Evolutionary conservation across 75 land plant genomes (phyloP), one percentile per base, ranked within the genome.

Genomic region (Adiantum capillusveneris): DNA sequence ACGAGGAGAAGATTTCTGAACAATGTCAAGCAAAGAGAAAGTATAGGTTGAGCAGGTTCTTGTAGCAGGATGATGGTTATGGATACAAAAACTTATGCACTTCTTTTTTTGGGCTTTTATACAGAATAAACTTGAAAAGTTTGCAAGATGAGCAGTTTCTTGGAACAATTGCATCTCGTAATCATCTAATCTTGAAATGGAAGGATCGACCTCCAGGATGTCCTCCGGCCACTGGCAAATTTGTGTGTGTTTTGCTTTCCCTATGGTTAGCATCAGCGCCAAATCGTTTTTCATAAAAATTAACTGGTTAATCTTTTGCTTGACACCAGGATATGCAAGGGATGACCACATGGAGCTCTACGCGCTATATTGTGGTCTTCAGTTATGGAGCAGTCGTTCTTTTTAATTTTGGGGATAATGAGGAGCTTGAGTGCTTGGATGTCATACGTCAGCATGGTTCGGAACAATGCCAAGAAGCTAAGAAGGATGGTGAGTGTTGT

Each of bases 321-420:
- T 41, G 9, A 14, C 43, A 9, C 43, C 14, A 53, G 55, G 55
- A 53, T 53, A 53, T 53, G 55, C 55, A 57, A 22, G 59, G 37
- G 31, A 34, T 37, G 25, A 37, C 59, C 9, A 62, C 54, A 30
- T 77, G 64, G 61, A 85, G 80, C 46, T 43, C 70, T 52, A 68
- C 73, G 58, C 64, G 67, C 41, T 86, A 68, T 71, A 72, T 86
- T 78, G 87, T 86, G 36, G 90, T 86, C 20, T 86, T 76, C 26
- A 88, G 80, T 43, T 83, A 86, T 80, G 90, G 90, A 18, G 80
- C 90, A 25, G 73, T 86, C 57, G 90, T 86, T 16, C 57, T 86
- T 24, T 86, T 86, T 53, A 86, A 86, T 65, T 77, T 75, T 29
- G 65, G 66, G 41, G 87, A 83, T 43, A 71, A 80, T 53, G 84